Evolutionary conservation across 371 early-diverging fungal genomes (phyloP), one percentile per base, ranked within the genome.

Genomic region (Mucor velutinosus): DNA sequence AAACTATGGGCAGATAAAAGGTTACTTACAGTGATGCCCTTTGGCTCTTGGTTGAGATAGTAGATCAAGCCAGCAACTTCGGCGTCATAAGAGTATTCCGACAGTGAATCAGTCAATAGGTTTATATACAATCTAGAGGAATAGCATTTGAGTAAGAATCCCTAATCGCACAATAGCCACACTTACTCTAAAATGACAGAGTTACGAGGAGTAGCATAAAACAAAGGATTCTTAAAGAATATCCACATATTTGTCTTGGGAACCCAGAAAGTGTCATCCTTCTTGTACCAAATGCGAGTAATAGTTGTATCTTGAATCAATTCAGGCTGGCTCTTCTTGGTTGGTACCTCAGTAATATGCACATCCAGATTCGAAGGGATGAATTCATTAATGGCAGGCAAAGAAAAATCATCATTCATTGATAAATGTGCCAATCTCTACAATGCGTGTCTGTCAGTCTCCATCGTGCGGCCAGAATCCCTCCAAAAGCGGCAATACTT

Each of bases 211-310:
- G 87, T 83, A 30, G 79, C 81, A 73, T 86, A 82, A 0, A 80
- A 78, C 35, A 82, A 67, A 17, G 92, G 90, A 45, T 84, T 89
- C 56, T 82, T 76, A 30, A 87, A 71, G 27, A 73, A 62, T 17
- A 90, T 77, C 76, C 79, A 82, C 14, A 83, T 71, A 56, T 81
- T 81, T 37, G 89, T 87, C 58, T 93, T 93, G 35, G 95, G 95
- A 3, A 92, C 85, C 85, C 81, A 89, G 75, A 95, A 98, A 1
- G 87, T 90, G 73, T 97, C 96, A 71, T 97, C 97, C 73, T 91
- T 90, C 76, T 96, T 95, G 72, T 94, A 90, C 98, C 98, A 97
- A 47, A 97, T 72, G 43, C 94, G 87, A 7, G 80, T 73, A 12
- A 87, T 68, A 27, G 87, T 76, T 19, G 87, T 87, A 32, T 95